These are phyloP conservation scores for Cutaneotrichosporon sp. DNA, from an alignment of 1,284 basidiomycete species.

Conservation along the genomic window DNA sequence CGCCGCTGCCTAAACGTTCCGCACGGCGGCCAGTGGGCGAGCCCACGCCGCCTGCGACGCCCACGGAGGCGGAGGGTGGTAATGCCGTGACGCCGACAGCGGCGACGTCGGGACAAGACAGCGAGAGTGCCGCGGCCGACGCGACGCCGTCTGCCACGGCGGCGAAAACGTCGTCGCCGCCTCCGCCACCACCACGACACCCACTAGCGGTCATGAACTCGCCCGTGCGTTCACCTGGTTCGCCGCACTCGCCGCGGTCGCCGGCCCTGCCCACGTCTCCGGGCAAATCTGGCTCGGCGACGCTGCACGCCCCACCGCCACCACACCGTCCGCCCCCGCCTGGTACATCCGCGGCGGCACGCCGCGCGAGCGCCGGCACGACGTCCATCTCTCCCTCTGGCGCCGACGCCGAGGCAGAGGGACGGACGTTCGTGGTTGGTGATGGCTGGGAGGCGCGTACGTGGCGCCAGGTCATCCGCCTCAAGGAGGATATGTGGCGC, in stretches of 20 bases:
- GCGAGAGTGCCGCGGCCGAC: not conserved
- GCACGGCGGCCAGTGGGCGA: slow-evolving; percentile 16
- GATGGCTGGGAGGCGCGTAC: slow-evolving; percentile 82
- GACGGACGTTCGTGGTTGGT: slow-evolving; percentile 49
- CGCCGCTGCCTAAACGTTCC: slow-evolving; percentile 32
- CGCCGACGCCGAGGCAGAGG: slow-evolving; percentile 13
- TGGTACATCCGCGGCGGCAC: no score
- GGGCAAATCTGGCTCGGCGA: not conserved
- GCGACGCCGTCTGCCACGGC: not conserved
- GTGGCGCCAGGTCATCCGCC: slow-evolving; percentile 72
- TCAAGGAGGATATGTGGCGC: slow-evolving; percentile 88
- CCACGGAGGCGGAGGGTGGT: not conserved
- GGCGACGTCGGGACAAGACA: not conserved
- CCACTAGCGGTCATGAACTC: slow-evolving; percentile 1
- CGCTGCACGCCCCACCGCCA: not conserved
- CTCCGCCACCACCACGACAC: not conserved
- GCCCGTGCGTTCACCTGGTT: not conserved
- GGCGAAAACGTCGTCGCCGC: not conserved
- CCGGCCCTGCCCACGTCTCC: no score
- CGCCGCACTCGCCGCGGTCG: no score
- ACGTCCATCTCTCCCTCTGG: slow-evolving; percentile 1
- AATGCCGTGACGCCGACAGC: not conserved
- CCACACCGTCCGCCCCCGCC: not conserved
- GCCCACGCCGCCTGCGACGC: slow-evolving; percentile 5
- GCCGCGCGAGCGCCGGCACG: not conserved